These are phyloP conservation scores for Eragrostis tef DNA, from an alignment of 202 grass and related monocot genomes.

Conservation along the genomic window DNA sequence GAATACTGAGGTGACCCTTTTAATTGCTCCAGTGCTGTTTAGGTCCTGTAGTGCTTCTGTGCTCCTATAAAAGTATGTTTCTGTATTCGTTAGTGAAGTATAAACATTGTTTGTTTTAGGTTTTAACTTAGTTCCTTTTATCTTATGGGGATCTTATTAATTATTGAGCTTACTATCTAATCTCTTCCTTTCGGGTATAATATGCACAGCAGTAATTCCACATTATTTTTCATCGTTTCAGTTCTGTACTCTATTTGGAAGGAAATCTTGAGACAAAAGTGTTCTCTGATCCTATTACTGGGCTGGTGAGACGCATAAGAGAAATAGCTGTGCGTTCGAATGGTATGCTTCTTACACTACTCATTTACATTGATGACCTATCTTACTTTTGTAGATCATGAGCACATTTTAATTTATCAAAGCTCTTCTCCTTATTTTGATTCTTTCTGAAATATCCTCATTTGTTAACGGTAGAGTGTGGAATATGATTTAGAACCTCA, in stretches of 20 bases:
- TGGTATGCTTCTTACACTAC: constrained; percentile 58
- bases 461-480: not conserved
- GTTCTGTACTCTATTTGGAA: constrained; percentile 87
- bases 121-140: not conserved
- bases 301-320: constrained; percentile 90
- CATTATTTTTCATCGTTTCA: constrained; percentile 48
- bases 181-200: not conserved
- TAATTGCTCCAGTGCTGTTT: not conserved
- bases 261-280: constrained; percentile 94
- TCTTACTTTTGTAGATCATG: not conserved
- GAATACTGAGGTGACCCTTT: not conserved
- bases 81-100: not conserved
- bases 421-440: not conserved
- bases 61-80: not conserved
- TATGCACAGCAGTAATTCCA: constrained; percentile 33
- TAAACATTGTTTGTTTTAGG: not conserved
- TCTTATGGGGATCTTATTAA: too few species aligned
- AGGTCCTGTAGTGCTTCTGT: not conserved
- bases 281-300: constrained; percentile 78
- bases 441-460: not conserved
- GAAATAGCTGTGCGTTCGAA: constrained; percentile 79
- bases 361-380: constrained; percentile 24
- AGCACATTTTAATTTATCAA: not conserved
- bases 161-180: not conserved
- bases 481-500: not conserved